Percentiles rank a stretch among this genome's conserved stretches.
phyloP scores from a whole-genome alignment of 2,329 filamentous ascomycete species.

The Tolypocladium guangdongense region DNA sequence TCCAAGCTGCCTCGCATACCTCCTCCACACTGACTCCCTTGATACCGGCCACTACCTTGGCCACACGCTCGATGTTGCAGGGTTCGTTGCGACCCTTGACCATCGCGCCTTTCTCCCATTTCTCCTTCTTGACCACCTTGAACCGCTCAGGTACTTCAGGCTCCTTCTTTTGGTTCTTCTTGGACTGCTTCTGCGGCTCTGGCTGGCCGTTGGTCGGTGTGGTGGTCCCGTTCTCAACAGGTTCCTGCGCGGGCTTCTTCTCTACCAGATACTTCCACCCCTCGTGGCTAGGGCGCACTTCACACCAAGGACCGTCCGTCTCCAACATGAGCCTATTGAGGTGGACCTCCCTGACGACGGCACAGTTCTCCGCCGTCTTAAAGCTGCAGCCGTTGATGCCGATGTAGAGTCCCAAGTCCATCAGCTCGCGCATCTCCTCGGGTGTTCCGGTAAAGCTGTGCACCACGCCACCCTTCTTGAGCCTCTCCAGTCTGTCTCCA shows the following conservation, averaged over 20 bases:
- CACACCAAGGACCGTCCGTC: conserved; percentile 96
- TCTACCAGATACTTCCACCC: conserved; percentile 59
- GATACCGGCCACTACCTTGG: conserved; percentile 77
- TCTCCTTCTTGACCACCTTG: conserved; percentile 90
- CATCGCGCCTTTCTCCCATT: conserved; percentile 78
- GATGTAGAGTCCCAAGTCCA: conserved; percentile 74
- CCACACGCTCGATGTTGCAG: conserved; percentile 74
- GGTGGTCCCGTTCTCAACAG: conserved; percentile 12
- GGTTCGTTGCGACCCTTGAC: conserved; percentile 94
- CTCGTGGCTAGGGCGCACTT: conserved; percentile 82
- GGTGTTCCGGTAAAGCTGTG: conserved; percentile 89
- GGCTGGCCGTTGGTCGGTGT: conserved; percentile 6
- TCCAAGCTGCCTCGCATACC: conserved; percentile 78
- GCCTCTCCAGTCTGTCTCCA: conserved; percentile 46
- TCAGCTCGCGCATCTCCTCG: conserved; percentile 72
- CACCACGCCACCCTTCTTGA: conserved; percentile 72
- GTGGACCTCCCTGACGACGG: conserved; percentile 68
- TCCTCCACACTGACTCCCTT: conserved; percentile 72
- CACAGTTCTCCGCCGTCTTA: conserved; percentile 86
- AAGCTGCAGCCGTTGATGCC: conserved; percentile 96
- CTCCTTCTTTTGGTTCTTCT: conserved; percentile 44
- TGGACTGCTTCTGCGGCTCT: conserved; percentile 18
- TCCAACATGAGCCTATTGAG: conserved; percentile 82
- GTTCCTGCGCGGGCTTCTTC: conserved; percentile 19
- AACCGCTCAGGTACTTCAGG: conserved; percentile 60